Conservation (phyloP, 2,329 filamentous ascomycete genomes). For the Clonostachys rosea region DNA sequence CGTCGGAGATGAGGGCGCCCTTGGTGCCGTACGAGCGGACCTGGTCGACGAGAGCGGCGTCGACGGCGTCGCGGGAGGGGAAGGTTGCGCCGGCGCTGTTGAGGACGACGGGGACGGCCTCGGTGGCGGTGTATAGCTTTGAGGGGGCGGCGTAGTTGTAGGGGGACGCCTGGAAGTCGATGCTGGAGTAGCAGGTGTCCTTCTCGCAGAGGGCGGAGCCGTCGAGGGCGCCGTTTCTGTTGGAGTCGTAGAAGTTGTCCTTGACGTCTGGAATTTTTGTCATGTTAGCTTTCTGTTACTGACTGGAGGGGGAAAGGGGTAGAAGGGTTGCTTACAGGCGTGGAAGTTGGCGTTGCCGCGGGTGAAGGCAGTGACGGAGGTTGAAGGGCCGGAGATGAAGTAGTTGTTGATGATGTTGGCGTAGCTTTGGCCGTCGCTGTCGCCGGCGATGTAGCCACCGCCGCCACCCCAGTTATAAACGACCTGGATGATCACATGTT, state of each 20-base stretch:
- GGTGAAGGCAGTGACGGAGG: constrained; percentile 43
- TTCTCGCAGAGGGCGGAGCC: constrained; percentile 35
- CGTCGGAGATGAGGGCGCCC: constrained; percentile 39
- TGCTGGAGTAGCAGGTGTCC: constrained; percentile 38
- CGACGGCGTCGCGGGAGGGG: constrained; percentile 32
- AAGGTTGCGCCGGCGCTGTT: constrained; percentile 33
- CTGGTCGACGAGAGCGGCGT: constrained; percentile 33
- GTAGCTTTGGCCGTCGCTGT: constrained; percentile 37
- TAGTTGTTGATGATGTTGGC: constrained; percentile 53
- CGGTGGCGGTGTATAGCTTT: constrained; percentile 27
- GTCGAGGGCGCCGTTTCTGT: constrained; percentile 42
- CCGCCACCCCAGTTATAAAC: constrained; percentile 52
- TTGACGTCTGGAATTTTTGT: constrained; percentile 28
- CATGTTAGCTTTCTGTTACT: background rate
- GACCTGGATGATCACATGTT: constrained; percentile 18
- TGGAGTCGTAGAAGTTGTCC: constrained; percentile 45
- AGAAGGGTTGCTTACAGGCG: constrained; percentile 34
- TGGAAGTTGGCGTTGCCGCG: constrained; percentile 50
- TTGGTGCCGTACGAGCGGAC: constrained; percentile 36
- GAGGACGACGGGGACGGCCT: constrained; percentile 33
- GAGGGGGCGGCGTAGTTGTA: constrained; percentile 37
- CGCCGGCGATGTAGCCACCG: constrained; percentile 49
- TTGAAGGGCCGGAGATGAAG: constrained; percentile 49
- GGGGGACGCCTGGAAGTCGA: constrained; percentile 30
- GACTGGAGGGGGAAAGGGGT: too few relatives aligned